Base-by-base conservation (phyloP, 2,329 filamentous ascomycete species). In the Microdochium trichocladiopsis region DNA sequence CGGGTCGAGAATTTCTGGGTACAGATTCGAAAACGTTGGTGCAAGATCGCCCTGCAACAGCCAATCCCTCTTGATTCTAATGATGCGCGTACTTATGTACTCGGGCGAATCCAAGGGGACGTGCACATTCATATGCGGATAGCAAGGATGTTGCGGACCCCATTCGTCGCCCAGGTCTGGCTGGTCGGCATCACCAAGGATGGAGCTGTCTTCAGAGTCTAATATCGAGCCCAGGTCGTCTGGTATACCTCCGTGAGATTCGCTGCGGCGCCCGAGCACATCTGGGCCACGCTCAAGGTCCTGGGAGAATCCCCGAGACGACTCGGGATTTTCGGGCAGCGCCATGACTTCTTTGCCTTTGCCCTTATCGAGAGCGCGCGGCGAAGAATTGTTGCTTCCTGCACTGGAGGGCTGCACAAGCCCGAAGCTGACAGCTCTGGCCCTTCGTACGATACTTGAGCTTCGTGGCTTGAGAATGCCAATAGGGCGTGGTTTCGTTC, bases 81-180 rank as follows among this genome's bases (percentile, higher is more conserved):
- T 96, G 57, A 99, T 88, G 52, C 93, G 86, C 2, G 94, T 99
- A 6, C 78, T 83, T 47, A 78, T 70, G 63, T 90, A 90, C 58
- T 95, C 83, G 14, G 81, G 76, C 8, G 90, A 95, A 52, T 84
- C 77, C 11, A 88, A 66, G 0, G 92, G 85, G 5, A 96, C 93
- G 67, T 99, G 92, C 0, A 92, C 88, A 64, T 97, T 97, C 37
- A 90, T 74, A 64, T 97, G 94, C 49, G 94, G 94, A 65, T 86
- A 97, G 68, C 94, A 99, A 4, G 94, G 93, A 66, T 99, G 94
- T 41, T 87, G 84, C 14, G 92, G 91, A 0, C 94, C 93, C 94
- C 94, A 99, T 69, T 90, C 83, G 50, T 90, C 83, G 56, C 88
- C 87, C 51, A 84, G 77, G 25, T 83, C 84, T 22, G 80, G 78